A percentile compares a stretch with the other conserved stretches of the same genome.
phyloP scores from a whole-genome alignment of 2,329 filamentous ascomycete genomes.

The Orbilia ellipsospora region DNA sequence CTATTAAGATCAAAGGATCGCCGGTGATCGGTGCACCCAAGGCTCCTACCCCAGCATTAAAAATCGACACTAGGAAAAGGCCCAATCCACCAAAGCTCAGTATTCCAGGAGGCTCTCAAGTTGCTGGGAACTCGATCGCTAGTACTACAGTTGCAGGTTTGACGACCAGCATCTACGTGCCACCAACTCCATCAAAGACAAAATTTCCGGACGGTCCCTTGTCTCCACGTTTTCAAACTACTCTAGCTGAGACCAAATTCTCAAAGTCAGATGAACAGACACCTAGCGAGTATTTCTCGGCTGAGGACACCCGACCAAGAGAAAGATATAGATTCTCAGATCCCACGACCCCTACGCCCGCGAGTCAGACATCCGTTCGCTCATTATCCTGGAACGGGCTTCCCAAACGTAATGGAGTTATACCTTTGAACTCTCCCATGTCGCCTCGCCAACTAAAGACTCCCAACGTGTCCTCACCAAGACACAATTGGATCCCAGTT shows the following conservation, averaged over 20 bases:
- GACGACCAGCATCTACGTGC: slow-evolving; percentile 50
- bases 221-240: slow-evolving; percentile 9
- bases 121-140: slow-evolving; percentile 26
- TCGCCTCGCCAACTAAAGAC: slow-evolving; percentile 24
- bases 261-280: slow-evolving; percentile 6
- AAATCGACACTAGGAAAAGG: slow-evolving; percentile 22
- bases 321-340: slow-evolving; percentile 45
- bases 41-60: background rate
- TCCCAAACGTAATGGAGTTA: background rate
- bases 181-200: slow-evolving; percentile 45
- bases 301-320: slow-evolving; percentile 4
- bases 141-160: slow-evolving; percentile 46
- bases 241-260: background rate
- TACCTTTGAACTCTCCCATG: slow-evolving; percentile 18
- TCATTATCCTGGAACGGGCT: slow-evolving; percentile 48
- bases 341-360: slow-evolving; percentile 38
- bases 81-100: slow-evolving; percentile 34
- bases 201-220: slow-evolving; percentile 27
- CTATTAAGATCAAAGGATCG: slow-evolving; percentile 10
- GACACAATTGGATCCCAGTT: slow-evolving; percentile 13
- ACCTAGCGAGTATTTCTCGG: slow-evolving; percentile 22
- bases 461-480: slow-evolving; percentile 16
- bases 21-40: slow-evolving; percentile 9
- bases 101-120: slow-evolving; percentile 18
- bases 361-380: slow-evolving; percentile 31